These are phyloP conservation scores for Russula dissimulans DNA, from an alignment of 768 basidiomycete species.

Conservation along the genomic window DNA sequence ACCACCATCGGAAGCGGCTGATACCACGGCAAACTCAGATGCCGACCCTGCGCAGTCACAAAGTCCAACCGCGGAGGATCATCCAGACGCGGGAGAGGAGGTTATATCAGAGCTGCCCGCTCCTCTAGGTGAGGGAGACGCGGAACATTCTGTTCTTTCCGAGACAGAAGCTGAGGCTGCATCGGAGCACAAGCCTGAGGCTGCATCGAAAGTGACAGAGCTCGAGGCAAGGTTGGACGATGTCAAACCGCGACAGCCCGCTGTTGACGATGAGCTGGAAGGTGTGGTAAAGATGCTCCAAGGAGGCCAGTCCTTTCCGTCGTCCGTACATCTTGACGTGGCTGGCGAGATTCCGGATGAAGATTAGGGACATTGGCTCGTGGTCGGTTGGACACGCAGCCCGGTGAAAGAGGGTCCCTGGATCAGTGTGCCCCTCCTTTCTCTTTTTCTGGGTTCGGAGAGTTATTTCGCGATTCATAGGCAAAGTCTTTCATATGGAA, in stretches of 20 bases:
- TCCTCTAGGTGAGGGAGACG: slow-evolving; percentile 12
- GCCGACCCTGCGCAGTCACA: background rate
- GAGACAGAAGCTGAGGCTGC: slow-evolving; percentile 10
- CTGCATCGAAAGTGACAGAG: slow-evolving; percentile 12
- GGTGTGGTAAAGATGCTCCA: slow-evolving; percentile 63
- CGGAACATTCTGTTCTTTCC: background rate
- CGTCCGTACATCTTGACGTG: slow-evolving; percentile 11
- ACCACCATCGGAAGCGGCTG: background rate
- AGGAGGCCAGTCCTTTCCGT: slow-evolving; percentile 23
- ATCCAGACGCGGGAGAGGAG: slow-evolving; percentile 3
- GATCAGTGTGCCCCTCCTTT: background rate
- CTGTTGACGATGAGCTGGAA: slow-evolving; percentile 40
- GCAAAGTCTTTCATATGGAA: background rate
- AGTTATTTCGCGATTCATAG: background rate
- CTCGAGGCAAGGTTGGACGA: slow-evolving; percentile 21
- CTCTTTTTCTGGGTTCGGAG: background rate
- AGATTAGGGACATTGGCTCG: slow-evolving; percentile 26
- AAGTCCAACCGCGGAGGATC: background rate
- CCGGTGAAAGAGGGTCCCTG: background rate
- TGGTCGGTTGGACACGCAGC: background rate
- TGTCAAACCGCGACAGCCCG: slow-evolving; percentile 16
- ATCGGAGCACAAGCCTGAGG: slow-evolving; percentile 14
- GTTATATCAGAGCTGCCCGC: background rate
- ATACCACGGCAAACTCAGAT: background rate
- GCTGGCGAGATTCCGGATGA: slow-evolving; percentile 47